These are phyloP conservation scores for Debaryomyces castellii DNA, from an alignment of 805 yeast genomes.

Conservation along the genomic window DNA sequence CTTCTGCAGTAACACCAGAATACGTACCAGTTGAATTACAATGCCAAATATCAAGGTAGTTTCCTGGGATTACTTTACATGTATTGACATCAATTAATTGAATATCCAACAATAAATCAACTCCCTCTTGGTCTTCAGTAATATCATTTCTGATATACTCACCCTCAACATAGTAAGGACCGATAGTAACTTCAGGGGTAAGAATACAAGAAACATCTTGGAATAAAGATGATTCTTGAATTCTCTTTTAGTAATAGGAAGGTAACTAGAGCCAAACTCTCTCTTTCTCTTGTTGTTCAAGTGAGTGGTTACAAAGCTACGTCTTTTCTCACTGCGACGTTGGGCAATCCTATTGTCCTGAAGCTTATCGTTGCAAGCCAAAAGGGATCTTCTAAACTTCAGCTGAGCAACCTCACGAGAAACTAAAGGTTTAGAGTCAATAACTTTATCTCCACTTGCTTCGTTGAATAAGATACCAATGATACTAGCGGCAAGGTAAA, in stretches of 20 bases:
- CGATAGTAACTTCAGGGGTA: conserved; percentile 2
- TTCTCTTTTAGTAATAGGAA: not conserved
- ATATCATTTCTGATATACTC: conserved; percentile 3
- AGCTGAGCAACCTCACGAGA: no score
- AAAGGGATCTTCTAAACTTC: no score
- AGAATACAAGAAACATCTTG: conserved; percentile 1
- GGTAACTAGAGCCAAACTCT: not conserved
- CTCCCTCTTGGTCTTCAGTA: conserved; percentile 1
- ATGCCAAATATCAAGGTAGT: conserved; percentile 2
- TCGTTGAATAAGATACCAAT: no score
- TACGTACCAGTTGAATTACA: not conserved
- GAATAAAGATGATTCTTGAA: not conserved
- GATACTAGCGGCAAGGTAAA: no score
- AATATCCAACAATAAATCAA: conserved; percentile 1
- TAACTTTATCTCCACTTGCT: no score
- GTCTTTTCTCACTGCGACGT: no score
- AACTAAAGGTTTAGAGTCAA: no score
- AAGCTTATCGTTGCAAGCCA: no score
- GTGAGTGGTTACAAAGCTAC: not conserved
- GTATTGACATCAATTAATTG: conserved; percentile 2
- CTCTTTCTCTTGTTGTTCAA: not conserved
- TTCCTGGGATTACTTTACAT: not conserved
- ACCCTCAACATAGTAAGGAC: conserved; percentile 2
- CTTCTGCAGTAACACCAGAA: no score
- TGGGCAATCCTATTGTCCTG: no score